phyloP scores from a whole-genome alignment of 2,329 filamentous ascomycete species.

The Aspergillus floridensis region DNA sequence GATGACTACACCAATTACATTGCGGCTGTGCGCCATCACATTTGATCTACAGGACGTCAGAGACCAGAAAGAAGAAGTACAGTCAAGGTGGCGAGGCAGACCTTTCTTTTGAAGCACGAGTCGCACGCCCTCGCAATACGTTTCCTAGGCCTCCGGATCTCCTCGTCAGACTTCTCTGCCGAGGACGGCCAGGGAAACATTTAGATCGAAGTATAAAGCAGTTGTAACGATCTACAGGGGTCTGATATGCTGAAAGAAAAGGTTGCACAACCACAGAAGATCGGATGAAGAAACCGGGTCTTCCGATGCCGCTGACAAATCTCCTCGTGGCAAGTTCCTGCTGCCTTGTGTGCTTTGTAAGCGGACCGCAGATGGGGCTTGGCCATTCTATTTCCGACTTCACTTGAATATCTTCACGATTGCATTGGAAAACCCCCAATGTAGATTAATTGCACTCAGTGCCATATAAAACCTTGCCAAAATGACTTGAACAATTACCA shows the following conservation, averaged over 20 bases:
- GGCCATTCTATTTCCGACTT: neutral
- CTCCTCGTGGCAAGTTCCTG: neutral
- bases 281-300: neutral
- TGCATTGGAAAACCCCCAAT: no score
- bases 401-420: no score
- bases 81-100: conserved; percentile 14
- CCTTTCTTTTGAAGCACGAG: conserved; percentile 52
- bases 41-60: conserved; percentile 44
- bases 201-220: neutral
- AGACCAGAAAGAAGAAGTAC: neutral
- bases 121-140: conserved; percentile 46
- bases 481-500: no score
- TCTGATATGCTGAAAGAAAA: neutral
- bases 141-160: conserved; percentile 17
- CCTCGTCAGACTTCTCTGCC: conserved; percentile 22
- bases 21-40: conserved; percentile 46
- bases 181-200: conserved; percentile 20
- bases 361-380: neutral
- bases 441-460: no score
- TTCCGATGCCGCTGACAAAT: conserved; percentile 8
- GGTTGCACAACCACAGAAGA: neutral
- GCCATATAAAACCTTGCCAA: no score
- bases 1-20: conserved; percentile 54
- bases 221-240: neutral
- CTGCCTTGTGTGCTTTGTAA: neutral